Conservation (phyloP, 306 rosid species). For the Vigna radiata region DNA sequence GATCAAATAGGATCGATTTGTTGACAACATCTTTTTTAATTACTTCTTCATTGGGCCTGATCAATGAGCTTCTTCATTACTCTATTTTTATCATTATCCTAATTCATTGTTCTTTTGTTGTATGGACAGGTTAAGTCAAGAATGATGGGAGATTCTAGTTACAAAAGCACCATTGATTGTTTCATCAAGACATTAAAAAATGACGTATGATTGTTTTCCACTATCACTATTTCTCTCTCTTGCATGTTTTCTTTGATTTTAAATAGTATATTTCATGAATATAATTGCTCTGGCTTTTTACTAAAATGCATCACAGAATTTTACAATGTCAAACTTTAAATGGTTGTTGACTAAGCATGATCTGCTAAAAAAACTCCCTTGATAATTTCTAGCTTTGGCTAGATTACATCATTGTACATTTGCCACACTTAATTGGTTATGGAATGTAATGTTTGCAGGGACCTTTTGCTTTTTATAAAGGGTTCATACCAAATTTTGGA, state of each 20-base stretch:
- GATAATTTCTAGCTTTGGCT: slow-evolving; percentile 23
- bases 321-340: slow-evolving; percentile 11
- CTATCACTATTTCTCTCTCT: slow-evolving; percentile 3
- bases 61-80: not conserved
- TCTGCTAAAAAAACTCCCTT: slow-evolving; percentile 21
- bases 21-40: not conserved
- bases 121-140: slow-evolving; percentile 89
- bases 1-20: not conserved
- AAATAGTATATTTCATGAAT: not conserved
- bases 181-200: slow-evolving; percentile 86
- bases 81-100: slow-evolving; percentile 7
- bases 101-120: slow-evolving; percentile 39
- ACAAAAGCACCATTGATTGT: slow-evolving; percentile 92
- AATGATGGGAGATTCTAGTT: slow-evolving; percentile 96
- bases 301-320: not conserved
- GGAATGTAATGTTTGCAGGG: slow-evolving; percentile 67
- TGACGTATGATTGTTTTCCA: slow-evolving; percentile 66
- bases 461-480: slow-evolving; percentile 92
- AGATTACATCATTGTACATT: slow-evolving; percentile 21
- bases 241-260: slow-evolving; percentile 13
- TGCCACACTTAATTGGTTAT: slow-evolving; percentile 21
- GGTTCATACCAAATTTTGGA: slow-evolving; percentile 92
- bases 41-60: not conserved
- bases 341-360: slow-evolving; percentile 17
- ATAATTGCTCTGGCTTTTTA: not conserved